Base-by-base conservation (phyloP, 2,329 filamentous ascomycete genomes). In the Diaporthe sp. region DNA sequence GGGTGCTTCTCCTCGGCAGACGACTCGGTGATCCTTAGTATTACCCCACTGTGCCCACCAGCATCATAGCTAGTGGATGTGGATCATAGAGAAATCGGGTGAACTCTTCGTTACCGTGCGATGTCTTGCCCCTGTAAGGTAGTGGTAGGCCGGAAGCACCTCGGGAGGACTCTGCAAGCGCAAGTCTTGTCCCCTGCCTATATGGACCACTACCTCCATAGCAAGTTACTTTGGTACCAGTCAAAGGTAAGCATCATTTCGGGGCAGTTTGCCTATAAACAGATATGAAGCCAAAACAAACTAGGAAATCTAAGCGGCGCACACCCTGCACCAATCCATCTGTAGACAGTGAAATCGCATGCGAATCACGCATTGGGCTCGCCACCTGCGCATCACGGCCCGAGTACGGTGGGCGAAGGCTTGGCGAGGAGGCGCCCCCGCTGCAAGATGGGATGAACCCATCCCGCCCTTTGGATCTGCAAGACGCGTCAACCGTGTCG, bases 361-460 rank as follows among this genome's bases (percentile, higher is more conserved):
- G n/a, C 7, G 8, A 15, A 42, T 19, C 13, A 35, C 17, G 54
- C 54, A 30, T 19, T 30, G 30, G 30, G 19, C 30, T 57, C 30
- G n/a, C 57, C 35, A 61, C 35, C 58, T 45, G 35, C 7, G n/a
- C 5, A 42, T n/a, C 22, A 42, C 15, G 22, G 25, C 58, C 30
- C 38, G 38, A 22, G 58, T 45, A 30, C 38, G 8, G 28, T 45
- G 28, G 42, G 28, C 60, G 10, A 47, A 47, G 19, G 5, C 60
- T 64, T 47, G 42, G 60, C 60, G 40, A n/a, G 28, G 9, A 66
- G 60, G 25, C 60, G 7, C 42, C 40, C 40, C 40, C 42, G 28
- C 60, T 33, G 60, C 60, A n/a, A 47, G 40, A 47, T 33, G 28
- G 60, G 60, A 47, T 47, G 60, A 66, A 66, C 60, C 9, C 19